Base-by-base conservation (phyloP, 352 stramenopile species). In the Globisporangium camurandrum region DNA sequence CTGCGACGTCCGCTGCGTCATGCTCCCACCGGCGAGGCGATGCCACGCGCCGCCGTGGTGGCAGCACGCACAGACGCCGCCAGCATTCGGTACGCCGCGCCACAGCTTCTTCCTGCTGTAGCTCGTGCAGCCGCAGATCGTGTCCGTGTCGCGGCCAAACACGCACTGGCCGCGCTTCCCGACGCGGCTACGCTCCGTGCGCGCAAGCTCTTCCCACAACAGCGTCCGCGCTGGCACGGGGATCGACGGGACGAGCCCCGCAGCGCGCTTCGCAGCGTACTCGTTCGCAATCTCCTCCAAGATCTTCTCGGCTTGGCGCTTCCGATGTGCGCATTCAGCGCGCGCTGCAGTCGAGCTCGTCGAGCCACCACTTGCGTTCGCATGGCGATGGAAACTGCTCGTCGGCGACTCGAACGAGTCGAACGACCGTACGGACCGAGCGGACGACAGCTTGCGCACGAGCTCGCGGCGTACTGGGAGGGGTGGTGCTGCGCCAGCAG, bases 131-230 rank as follows among this genome's bases (percentile, higher is more conserved):
- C 72, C 76, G 46, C 81, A 93, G 16, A 71, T 49, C 0, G 64
- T 57, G 23, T 74, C 67, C 4, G 51, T 55, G 56, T 84, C 72
- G 7, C 81, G 59, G 0, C 81, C 81, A 58, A 76, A 93, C 19
- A 89, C 34, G 62, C 81, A 93, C 26, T 75, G 68, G 6, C 79
- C 79, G 37, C 81, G 61, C 33, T 61, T 54, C 5, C 76, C 78
- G 9, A 73, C 49, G 19, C 62, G 61, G 31, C 45, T 59, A 7
- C 69, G 70, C 46, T 76, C 61, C n/a, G 61, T 69, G 41, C 66
- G 49, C 22, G 80, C 74, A 51, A 88, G 62, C 45, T 93, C 81
- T 45, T 93, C 71, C 81, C 81, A 93, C n/a, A 93, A 50, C 34
- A 93, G 56, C 11, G 78, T 88, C 5, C 78, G 66, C 39, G 81